Conservation (phyloP, 192 early-diverging fungal genomes). For the Coemansia sp. region DNA sequence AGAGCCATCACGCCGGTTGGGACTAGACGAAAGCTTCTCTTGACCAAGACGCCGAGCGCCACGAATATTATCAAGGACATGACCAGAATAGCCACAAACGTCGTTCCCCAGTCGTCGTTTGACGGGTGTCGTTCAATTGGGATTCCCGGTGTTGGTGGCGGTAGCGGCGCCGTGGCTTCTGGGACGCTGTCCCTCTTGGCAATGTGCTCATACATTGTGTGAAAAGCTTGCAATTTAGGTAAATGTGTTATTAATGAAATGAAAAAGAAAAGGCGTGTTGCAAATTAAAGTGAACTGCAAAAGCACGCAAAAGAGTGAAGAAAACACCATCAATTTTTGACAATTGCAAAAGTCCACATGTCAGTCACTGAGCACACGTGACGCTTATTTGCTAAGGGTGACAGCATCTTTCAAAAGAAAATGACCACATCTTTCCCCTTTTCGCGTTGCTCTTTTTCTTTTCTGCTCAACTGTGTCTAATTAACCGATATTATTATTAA, state of each 20-base stretch:
- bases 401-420: background rate
- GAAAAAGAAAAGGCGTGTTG: background rate
- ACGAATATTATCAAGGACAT: slow-evolving; percentile 44
- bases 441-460: background rate
- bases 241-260: background rate
- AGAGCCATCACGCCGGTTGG: slow-evolving; percentile 51
- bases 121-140: slow-evolving; percentile 47
- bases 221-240: background rate
- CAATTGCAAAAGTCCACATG: background rate
- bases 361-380: background rate
- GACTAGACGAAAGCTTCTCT: slow-evolving; percentile 47
- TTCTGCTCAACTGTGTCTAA: background rate
- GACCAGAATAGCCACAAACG: slow-evolving; percentile 38
- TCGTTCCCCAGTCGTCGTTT: slow-evolving; percentile 52
- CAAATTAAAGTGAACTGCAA: background rate
- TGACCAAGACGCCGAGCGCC: slow-evolving; percentile 33
- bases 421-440: background rate
- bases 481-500: background rate
- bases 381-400: background rate
- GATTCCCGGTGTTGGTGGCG: slow-evolving; percentile 18
- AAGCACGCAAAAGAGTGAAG: background rate
- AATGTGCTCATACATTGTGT: background rate
- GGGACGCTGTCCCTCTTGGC: background rate
- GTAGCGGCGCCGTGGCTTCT: slow-evolving; percentile 9
- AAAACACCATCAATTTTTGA: background rate